A percentile compares a stretch with the other conserved stretches of the same genome.
Conservation (phyloP, 116 monocot species). For the Cymodocea nodosa region DNA sequence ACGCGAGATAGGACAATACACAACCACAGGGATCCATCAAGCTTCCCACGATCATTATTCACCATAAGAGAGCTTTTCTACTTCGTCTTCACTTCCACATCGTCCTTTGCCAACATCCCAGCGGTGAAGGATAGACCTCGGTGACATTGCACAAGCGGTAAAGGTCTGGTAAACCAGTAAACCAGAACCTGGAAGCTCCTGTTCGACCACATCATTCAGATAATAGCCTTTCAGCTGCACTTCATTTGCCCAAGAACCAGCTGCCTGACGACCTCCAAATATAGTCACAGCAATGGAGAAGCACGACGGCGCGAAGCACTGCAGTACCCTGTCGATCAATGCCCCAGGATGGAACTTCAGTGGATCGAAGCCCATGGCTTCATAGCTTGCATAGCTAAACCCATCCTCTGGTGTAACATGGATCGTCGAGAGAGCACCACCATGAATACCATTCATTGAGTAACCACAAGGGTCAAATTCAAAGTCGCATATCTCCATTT, state of each 20-base stretch:
- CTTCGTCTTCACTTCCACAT: constrained; percentile 5
- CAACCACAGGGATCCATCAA: too few relatives aligned
- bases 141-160: constrained; percentile 18
- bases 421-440: constrained; percentile 47
- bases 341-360: constrained; percentile 1
- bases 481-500: constrained; percentile 88
- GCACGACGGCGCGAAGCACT: constrained; percentile 43
- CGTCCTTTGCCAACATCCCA: constrained; percentile 23
- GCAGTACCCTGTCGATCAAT: constrained; percentile 45
- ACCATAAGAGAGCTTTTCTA: background rate
- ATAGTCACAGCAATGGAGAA: constrained; percentile 78
- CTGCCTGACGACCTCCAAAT: constrained; percentile 30
- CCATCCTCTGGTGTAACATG: constrained; percentile 85
- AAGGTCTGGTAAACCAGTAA: constrained; percentile 66
- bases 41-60: background rate
- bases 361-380: constrained; percentile 61
- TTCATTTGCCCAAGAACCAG: constrained; percentile 31
- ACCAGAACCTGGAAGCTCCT: constrained; percentile 44
- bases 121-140: constrained; percentile 27
- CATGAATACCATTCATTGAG: constrained; percentile 67
- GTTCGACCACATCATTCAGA: constrained; percentile 21
- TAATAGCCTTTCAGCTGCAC: constrained; percentile 24
- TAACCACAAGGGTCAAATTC: constrained; percentile 91
- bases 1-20: background rate
- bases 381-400: constrained; percentile 84